A percentile compares a stretch with the other conserved stretches of the same genome.
These are phyloP conservation scores for Starmera dryadoides DNA, from an alignment of 805 yeast genomes.

Conservation along the genomic window DNA sequence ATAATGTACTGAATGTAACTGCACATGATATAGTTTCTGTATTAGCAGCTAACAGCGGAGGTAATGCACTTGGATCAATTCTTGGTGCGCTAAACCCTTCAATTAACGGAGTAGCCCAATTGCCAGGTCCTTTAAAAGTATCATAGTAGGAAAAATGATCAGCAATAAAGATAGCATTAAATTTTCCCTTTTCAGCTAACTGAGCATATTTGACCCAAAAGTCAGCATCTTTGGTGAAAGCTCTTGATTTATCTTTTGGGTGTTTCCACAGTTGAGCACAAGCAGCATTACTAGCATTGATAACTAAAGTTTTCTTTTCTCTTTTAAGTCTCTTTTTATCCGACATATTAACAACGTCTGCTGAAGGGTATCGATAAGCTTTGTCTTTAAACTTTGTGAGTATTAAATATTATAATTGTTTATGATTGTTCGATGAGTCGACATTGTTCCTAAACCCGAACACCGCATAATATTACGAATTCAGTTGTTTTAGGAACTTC, in stretches of 20 bases:
- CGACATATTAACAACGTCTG: too few species aligned
- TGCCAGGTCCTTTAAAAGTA: slow-evolving; percentile 29
- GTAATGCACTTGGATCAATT: slow-evolving; percentile 29
- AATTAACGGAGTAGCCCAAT: slow-evolving; percentile 22
- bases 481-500: too few species aligned
- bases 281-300: slow-evolving; percentile 26
- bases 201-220: slow-evolving; percentile 31
- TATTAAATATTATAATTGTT: too few species aligned
- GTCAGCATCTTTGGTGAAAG: slow-evolving; percentile 20
- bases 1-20: slow-evolving; percentile 30
- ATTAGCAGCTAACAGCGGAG: slow-evolving; percentile 31
- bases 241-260: slow-evolving; percentile 25
- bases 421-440: background rate
- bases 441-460: too few species aligned
- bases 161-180: slow-evolving; percentile 29
- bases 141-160: slow-evolving; percentile 31
- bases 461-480: too few species aligned
- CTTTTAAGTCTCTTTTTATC: background rate
- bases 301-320: slow-evolving; percentile 18
- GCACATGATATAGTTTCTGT: slow-evolving; percentile 30
- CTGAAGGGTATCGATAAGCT: too few species aligned
- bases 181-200: slow-evolving; percentile 27
- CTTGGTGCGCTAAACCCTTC: slow-evolving; percentile 25
- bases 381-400: too few species aligned
- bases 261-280: slow-evolving; percentile 30